These are phyloP conservation scores for Colletotrichum melonis DNA, from an alignment of 2,329 filamentous ascomycete genomes.

Conservation along the genomic window DNA sequence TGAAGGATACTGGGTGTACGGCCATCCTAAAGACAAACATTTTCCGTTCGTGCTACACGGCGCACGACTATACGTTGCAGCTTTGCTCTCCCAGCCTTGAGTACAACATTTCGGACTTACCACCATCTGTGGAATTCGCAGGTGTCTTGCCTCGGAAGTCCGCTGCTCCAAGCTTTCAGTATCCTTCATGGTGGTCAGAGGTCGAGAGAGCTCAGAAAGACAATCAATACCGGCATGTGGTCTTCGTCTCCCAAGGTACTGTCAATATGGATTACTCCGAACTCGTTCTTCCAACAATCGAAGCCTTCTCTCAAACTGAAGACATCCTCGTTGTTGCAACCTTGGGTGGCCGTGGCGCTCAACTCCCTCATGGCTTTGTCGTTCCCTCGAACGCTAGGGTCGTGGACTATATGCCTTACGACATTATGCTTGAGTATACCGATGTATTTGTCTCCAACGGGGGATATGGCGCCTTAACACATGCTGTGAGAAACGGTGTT, in stretches of 20 bases:
- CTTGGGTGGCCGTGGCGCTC: conserved; percentile 42
- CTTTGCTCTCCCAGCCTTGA: conserved; percentile 53
- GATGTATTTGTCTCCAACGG: conserved; percentile 61
- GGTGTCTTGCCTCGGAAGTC: conserved; percentile 53
- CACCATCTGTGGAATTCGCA: conserved; percentile 53
- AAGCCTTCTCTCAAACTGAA: conserved; percentile 50
- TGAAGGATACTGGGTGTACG: conserved; percentile 20
- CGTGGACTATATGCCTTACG: conserved; percentile 61
- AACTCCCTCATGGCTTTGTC: background rate
- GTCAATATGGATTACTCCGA: conserved; percentile 50
- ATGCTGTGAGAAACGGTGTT: conserved; percentile 56
- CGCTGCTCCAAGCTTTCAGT: conserved; percentile 41
- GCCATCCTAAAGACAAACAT: conserved; percentile 3
- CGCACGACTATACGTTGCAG: conserved; percentile 48
- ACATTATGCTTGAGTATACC: conserved; percentile 55
- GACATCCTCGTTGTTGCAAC: conserved; percentile 50
- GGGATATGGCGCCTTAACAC: conserved; percentile 59
- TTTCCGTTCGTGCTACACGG: conserved; percentile 20
- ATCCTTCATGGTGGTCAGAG: conserved; percentile 59
- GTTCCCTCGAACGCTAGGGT: conserved; percentile 54
- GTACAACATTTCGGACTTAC: conserved; percentile 50
- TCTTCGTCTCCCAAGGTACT: conserved; percentile 62
- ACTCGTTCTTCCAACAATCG: conserved; percentile 57
- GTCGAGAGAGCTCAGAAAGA: conserved; percentile 42
- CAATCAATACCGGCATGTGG: conserved; percentile 40